Evolutionary conservation across 768 basidiomycete genomes (phyloP), one percentile per base, ranked within the genome.

Genomic region (Boletus bicolor): DNA sequence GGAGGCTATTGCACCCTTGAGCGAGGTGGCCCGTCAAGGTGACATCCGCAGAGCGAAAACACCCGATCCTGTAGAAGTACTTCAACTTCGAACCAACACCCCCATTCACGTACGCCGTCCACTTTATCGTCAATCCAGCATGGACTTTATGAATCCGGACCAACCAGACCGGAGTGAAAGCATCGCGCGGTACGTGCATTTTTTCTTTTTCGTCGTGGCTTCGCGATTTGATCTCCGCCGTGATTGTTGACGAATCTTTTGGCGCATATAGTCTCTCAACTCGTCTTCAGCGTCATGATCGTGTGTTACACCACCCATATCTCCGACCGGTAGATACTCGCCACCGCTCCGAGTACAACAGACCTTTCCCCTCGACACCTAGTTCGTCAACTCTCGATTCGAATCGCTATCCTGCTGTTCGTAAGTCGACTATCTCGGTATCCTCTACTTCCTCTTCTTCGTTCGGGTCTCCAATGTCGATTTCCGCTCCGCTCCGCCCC

Each of bases 71-170:
- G 42, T 61, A 21, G 82, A 79, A 44, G 75, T 78, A 28, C 71
- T 80, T 34, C 76, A 78, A 54, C 67, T 68, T 48, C 79, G 79
- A 5, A 80, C 80, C 43, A 80, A 80, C 66, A 77, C 78, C 74
- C 80, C 69, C 36, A 62, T 47, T 47, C 72, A 69, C 36, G 77
- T 76, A 53, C 81, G 84, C 34, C 70, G 72, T 17, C 84, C 84
- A 17, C 74, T 91, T 26, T 89, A 89, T 72, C 79, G 87, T 55
- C 89, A 90, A 74, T 89, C 89, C 24, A 90, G 89, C 68, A 92
- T 92, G 91, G 91, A 93, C 66, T 91, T 91, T 60, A 82, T 93
- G 72, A 81, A 79, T 56, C 70, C 69, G 11, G 70, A 78, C 32
- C 77, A 77, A 49, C 75, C 73, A 39, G 66, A 73, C 46, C 58